Evolutionary conservation across 2,329 filamentous ascomycete species (phyloP), one percentile per base, ranked within the genome.

Genomic region (Scopulariopsis brevicaulis): DNA sequence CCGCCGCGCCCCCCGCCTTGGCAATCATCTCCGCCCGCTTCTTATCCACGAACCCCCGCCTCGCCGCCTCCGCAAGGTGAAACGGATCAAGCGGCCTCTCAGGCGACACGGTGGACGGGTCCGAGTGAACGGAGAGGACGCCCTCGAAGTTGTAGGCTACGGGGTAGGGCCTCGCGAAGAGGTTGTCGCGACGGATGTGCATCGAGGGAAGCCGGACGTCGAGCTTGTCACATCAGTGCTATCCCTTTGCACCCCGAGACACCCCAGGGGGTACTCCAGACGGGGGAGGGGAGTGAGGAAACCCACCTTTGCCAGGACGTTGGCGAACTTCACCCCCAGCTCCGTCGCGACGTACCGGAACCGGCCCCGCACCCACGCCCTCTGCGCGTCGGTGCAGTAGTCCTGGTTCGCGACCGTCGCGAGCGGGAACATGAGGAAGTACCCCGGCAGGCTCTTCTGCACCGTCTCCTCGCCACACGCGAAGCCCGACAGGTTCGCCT

Each of bases 161-260:
- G 6, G 72, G 70, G 57, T 74, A 75, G 2, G 74, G 73, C 54
- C 69, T 71, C 2, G 74, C 71, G 70, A 80, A 72, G 11, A 81
- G 66, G 4, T 73, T 73, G 63, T 83, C 80, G 40, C 76, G 71
- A 32, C 73, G 75, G 65, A 85, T 83, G 60, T 84, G 73, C 82
- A 85, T 84, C 0, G 80, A 84, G 2, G 83, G 82, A 20, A 84
- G 73, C 25, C 82, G 79, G 56, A 84, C 68, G 64, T 81, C 75
- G 56, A 83, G 73, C 81, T 83, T 55, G 50, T 35, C 22, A 55
- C 18, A n/a, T 24, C 46, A 28, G 32, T 7, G 40, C 15, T 8
- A 14, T 2, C 40, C 40, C 18, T 8, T n/a, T 46, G 7, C 15
- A n/a, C 40, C 14, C 18, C n/a, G 15, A n/a, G 40, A 32, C 28